Percentiles rank a stretch among this genome's conserved stretches.
phyloP scores from a whole-genome alignment of 176 grass and related monocot species.

The Ampelocalamus luodianensis region DNA sequence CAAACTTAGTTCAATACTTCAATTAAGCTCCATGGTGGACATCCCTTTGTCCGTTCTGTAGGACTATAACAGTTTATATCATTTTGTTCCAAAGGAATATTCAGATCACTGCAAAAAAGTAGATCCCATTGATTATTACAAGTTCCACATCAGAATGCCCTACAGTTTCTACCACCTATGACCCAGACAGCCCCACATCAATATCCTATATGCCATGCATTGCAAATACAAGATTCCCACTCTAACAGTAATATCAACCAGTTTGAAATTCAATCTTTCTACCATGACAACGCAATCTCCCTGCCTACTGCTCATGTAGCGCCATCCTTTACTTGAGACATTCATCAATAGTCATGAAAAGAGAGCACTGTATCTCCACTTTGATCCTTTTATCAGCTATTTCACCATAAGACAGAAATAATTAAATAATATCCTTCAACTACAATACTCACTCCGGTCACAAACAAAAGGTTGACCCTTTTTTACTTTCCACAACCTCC shows the following conservation, averaged over 20 bases:
- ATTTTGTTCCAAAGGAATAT: constrained; percentile 4
- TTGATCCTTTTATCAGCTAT: background rate
- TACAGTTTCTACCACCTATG: background rate
- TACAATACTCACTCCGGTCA: constrained; percentile 10
- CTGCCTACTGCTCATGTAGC: background rate
- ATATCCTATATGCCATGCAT: background rate
- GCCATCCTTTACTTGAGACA: background rate
- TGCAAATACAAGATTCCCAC: background rate
- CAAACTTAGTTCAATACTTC: constrained; percentile 1
- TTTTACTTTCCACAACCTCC: background rate
- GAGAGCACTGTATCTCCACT: constrained; percentile 9
- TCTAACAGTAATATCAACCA: background rate
- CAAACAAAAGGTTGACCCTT: background rate
- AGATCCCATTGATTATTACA: background rate
- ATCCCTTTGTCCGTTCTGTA: background rate
- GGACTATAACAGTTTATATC: background rate
- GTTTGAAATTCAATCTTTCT: background rate
- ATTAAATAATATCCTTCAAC: background rate
- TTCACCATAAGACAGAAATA: background rate
- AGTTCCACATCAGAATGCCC: background rate
- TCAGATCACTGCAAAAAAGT: constrained; percentile 18
- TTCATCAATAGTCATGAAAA: constrained; percentile 10
- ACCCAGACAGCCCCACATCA: background rate
- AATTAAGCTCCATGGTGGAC: background rate
- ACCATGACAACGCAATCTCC: background rate